Percentiles rank a stretch among this genome's conserved stretches.
These are phyloP conservation scores for Penicillium bovifimosum DNA, from an alignment of 495 filamentous ascomycete species.

Conservation along the genomic window DNA sequence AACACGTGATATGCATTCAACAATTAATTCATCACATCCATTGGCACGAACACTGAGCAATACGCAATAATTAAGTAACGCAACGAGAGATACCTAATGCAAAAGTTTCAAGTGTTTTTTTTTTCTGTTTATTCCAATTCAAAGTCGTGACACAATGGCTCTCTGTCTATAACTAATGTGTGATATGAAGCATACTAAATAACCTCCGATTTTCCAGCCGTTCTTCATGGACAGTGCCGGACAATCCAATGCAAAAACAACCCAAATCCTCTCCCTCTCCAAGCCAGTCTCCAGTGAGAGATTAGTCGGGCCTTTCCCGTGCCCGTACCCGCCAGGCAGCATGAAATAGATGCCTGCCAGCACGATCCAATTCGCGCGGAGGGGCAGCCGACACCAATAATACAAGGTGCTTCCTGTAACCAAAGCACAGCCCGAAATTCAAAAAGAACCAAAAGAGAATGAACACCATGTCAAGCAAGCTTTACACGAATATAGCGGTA, in stretches of 20 bases:
- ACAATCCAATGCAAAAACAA: conserved; percentile 12
- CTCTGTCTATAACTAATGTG: conserved; percentile 8
- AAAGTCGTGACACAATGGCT: conserved; percentile 3
- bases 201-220: conserved; percentile 1
- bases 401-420: conserved; percentile 1
- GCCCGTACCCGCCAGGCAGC: conserved; percentile 24
- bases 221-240: conserved; percentile 16
- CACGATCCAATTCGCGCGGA: neutral
- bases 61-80: no score
- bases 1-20: neutral
- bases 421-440: neutral
- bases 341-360: conserved; percentile 8
- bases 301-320: conserved; percentile 8
- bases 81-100: neutral
- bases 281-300: conserved; percentile 2
- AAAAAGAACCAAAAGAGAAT: neutral
- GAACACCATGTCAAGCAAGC: neutral
- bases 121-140: conserved; percentile 1
- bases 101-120: neutral
- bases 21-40: neutral
- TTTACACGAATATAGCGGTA: no score
- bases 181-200: conserved; percentile 3
- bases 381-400: neutral
- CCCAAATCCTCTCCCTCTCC: conserved; percentile 6
- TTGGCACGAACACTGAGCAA: neutral